Percentiles rank a stretch among this genome's conserved stretches.
phyloP scores from a whole-genome alignment of 2,329 filamentous ascomycete species.

The Fusarium cicatricum region DNA sequence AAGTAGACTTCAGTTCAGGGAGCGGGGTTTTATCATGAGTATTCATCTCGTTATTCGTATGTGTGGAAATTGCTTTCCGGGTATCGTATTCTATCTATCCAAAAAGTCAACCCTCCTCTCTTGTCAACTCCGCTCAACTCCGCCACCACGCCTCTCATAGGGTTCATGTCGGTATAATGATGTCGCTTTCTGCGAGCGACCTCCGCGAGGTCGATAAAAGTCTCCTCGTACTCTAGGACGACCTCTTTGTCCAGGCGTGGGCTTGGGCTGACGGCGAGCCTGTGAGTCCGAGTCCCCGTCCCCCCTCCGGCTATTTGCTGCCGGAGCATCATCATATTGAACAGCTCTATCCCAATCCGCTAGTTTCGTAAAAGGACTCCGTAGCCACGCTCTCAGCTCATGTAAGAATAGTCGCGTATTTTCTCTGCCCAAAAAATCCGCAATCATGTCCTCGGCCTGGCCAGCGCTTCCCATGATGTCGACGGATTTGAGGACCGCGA shows the following conservation, averaged over 20 bases:
- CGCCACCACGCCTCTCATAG: constrained; percentile 19
- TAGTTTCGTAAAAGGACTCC: constrained; percentile 78
- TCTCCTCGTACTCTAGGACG: constrained; percentile 31
- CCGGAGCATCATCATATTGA: constrained; percentile 64
- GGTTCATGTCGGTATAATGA: constrained; percentile 21
- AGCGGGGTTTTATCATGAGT: neutral
- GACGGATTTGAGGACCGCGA: constrained; percentile 83
- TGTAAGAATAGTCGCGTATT: constrained; percentile 82
- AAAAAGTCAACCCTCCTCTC: neutral
- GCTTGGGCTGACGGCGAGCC: neutral
- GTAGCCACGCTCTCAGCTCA: constrained; percentile 82
- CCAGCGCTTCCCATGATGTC: constrained; percentile 82
- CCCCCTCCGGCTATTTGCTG: neutral
- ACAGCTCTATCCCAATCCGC: constrained; percentile 83
- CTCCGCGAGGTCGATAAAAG: constrained; percentile 38
- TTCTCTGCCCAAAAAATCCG: constrained; percentile 79
- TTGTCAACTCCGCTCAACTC: neutral
- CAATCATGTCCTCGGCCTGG: constrained; percentile 79
- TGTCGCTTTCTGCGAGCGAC: constrained; percentile 7
- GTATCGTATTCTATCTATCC: constrained; percentile 37
- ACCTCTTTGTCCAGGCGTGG: neutral
- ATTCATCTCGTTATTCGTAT: neutral
- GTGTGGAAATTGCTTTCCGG: constrained; percentile 29
- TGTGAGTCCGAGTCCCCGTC: neutral
- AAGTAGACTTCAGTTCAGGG: neutral